A percentile compares a stretch with the other conserved stretches of the same genome.
phyloP scores from a whole-genome alignment of 2,329 filamentous ascomycete genomes.

The Xylaria sp. region DNA sequence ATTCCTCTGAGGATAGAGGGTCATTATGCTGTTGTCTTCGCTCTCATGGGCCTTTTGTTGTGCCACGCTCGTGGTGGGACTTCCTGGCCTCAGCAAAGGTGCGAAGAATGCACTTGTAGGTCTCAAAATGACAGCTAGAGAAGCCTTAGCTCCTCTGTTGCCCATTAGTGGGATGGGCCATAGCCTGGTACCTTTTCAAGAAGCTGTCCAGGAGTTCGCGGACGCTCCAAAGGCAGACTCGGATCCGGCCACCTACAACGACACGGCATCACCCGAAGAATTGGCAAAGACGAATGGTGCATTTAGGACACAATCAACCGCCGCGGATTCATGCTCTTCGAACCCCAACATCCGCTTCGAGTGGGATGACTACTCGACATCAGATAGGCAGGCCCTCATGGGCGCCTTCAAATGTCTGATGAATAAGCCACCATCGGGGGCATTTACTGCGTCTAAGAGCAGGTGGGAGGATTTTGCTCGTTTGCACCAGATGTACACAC shows the following conservation, averaged over 20 bases:
- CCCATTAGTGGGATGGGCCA: slow-evolving; percentile 9
- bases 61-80: slow-evolving; percentile 25
- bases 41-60: slow-evolving; percentile 25
- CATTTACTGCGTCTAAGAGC: slow-evolving; percentile 21
- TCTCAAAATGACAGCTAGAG: neutral
- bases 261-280: slow-evolving; percentile 10
- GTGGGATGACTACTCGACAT: slow-evolving; percentile 25
- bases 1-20: neutral
- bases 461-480: slow-evolving; percentile 28
- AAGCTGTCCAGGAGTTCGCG: slow-evolving; percentile 20
- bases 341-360: slow-evolving; percentile 29
- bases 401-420: slow-evolving; percentile 27
- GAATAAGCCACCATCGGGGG: slow-evolving; percentile 19
- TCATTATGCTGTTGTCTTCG: slow-evolving; percentile 22
- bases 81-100: slow-evolving; percentile 10
- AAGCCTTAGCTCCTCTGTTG: slow-evolving; percentile 18
- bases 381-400: slow-evolving; percentile 27
- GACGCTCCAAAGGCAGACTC: slow-evolving; percentile 26
- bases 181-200: slow-evolving; percentile 17
- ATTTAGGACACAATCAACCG: neutral
- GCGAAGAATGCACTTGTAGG: slow-evolving; percentile 1
- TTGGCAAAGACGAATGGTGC: neutral
- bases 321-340: slow-evolving; percentile 17
- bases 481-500: slow-evolving; percentile 26
- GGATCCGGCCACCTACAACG: slow-evolving; percentile 25